phyloP scores from a whole-genome alignment of 2,329 filamentous ascomycete species.

The Sporothrix schenckii region DNA sequence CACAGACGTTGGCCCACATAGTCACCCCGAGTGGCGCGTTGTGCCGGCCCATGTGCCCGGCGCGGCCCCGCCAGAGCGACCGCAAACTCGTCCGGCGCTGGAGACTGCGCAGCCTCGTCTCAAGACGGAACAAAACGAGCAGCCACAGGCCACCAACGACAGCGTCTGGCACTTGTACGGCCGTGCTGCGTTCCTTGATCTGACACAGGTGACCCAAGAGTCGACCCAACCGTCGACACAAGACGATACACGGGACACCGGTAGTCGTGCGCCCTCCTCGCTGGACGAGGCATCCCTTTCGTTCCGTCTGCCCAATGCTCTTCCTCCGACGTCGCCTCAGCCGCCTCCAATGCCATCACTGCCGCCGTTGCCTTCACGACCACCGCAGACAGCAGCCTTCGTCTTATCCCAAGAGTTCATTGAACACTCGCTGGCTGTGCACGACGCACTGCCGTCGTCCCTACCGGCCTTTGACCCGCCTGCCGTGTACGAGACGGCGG shows the following conservation, averaged over 20 bases:
- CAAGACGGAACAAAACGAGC: neutral
- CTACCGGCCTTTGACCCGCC: constrained; percentile 48
- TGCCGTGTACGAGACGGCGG: neutral
- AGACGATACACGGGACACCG: neutral
- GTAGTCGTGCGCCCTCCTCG: constrained; percentile 48
- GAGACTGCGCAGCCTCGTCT: neutral
- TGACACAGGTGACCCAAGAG: neutral
- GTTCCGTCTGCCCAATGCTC: constrained; percentile 44
- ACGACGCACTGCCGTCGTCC: constrained; percentile 67
- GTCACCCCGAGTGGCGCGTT: constrained; percentile 13
- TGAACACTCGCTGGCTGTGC: constrained; percentile 73
- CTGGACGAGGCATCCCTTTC: constrained; percentile 43
- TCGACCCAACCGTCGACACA: neutral
- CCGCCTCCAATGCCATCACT: constrained; percentile 35
- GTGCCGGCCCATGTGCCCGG: neutral
- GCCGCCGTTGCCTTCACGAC: constrained; percentile 33
- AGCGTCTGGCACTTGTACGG: neutral
- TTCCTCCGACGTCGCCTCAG: constrained; percentile 36
- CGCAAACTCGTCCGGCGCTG: neutral
- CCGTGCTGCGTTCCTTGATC: neutral
- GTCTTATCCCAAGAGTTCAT: constrained; percentile 66
- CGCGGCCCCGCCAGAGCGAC: neutral
- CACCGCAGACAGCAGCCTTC: constrained; percentile 40
- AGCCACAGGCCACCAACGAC: neutral
- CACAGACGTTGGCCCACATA: constrained; percentile 46